Percentiles rank a stretch among this genome's conserved stretches.
These are phyloP conservation scores for Aspergillaceae sp. DNA, from an alignment of 2,329 filamentous ascomycete species.

Conservation along the genomic window DNA sequence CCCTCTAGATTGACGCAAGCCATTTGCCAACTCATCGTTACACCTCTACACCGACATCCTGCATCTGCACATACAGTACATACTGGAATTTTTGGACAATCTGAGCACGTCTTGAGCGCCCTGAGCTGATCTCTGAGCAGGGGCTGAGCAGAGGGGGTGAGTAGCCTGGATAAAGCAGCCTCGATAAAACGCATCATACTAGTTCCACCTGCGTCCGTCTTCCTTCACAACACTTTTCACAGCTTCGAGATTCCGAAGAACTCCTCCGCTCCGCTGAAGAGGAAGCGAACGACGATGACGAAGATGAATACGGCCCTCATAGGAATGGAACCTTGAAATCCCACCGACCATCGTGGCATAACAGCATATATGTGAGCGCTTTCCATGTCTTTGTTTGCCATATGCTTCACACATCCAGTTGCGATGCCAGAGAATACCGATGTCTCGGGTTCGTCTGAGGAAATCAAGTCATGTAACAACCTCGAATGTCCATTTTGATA, in stretches of 20 bases:
- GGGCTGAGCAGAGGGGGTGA: too few relatives aligned
- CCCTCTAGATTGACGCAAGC: too few relatives aligned
- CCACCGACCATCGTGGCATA: background rate
- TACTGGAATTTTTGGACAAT: too few relatives aligned
- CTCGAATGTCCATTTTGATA: conserved; percentile 4
- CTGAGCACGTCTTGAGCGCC: too few relatives aligned
- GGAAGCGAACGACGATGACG: background rate
- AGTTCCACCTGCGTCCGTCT: too few relatives aligned
- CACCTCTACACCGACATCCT: too few relatives aligned
- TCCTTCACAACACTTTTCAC: too few relatives aligned
- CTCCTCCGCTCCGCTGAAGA: background rate
- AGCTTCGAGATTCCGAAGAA: background rate
- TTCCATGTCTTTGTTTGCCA: conserved; percentile 4
- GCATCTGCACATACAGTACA: too few relatives aligned
- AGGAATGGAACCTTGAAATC: background rate
- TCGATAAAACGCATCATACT: too few relatives aligned
- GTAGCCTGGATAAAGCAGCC: too few relatives aligned
- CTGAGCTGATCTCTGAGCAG: too few relatives aligned
- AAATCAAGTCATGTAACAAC: background rate
- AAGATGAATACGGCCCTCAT: background rate
- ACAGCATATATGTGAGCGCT: conserved; percentile 5
- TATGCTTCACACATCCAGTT: conserved; percentile 4
- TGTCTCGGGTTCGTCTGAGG: background rate
- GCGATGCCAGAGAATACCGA: background rate
- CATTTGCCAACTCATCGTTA: too few relatives aligned